These are phyloP conservation scores for Saprolegnia diclina DNA, from an alignment of 352 stramenopile genomes.

Conservation along the genomic window DNA sequence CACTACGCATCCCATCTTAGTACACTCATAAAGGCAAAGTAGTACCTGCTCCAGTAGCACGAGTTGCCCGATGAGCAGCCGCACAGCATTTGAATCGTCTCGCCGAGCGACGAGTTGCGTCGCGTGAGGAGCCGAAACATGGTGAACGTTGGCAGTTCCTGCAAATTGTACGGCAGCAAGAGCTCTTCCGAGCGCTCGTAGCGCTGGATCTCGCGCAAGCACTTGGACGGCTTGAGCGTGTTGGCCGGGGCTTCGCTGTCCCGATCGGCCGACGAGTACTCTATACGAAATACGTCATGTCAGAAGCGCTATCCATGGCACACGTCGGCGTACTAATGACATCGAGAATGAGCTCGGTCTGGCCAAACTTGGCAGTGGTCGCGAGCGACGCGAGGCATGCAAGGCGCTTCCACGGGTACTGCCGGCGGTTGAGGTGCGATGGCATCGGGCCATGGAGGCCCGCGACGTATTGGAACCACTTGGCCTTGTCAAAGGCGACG, in stretches of 20 bases:
- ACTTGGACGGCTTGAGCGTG: constrained; percentile 23
- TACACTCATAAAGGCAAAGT: neutral
- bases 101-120: constrained; percentile 22
- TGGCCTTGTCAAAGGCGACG: constrained; percentile 20
- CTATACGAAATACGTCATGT: constrained; percentile 8
- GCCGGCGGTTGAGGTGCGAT: neutral
- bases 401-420: constrained; percentile 28
- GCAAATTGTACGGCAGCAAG: constrained; percentile 32
- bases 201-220: constrained; percentile 24
- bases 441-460: neutral
- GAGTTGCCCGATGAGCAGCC: constrained; percentile 49
- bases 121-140: constrained; percentile 31
- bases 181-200: constrained; percentile 32
- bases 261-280: constrained; percentile 52
- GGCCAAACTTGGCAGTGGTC: neutral
- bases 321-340: neutral
- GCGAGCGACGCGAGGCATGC: constrained; percentile 22
- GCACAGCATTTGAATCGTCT: constrained; percentile 38
- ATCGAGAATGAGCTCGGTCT: constrained; percentile 26
- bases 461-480: constrained; percentile 7
- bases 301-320: neutral
- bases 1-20: constrained; percentile 35
- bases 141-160: constrained; percentile 37
- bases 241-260: constrained; percentile 41
- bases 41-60: constrained; percentile 79